Percentiles rank a stretch among this genome's conserved stretches.
phyloP scores from a whole-genome alignment of 257 asterid genomes.

The Solanum ossicruentum region DNA sequence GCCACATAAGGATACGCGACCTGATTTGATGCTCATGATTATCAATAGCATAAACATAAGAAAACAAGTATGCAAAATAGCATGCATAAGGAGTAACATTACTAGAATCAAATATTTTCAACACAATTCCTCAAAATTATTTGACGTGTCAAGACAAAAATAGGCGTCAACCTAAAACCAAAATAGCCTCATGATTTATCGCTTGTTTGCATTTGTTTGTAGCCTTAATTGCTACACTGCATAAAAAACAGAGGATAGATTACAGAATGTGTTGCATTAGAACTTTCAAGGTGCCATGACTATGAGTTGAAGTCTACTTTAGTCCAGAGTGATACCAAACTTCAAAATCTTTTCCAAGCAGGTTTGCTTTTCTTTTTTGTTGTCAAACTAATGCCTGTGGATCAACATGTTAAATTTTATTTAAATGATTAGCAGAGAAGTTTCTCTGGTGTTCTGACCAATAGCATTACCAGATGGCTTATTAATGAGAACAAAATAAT shows the following conservation, averaged over 20 bases:
- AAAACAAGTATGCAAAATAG: background rate
- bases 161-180: background rate
- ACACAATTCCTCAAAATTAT: background rate
- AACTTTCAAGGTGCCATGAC: background rate
- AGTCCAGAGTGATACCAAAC: background rate
- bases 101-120: background rate
- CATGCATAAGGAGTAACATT: background rate
- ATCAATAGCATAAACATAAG: background rate
- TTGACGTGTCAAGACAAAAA: background rate
- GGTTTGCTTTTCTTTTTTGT: background rate
- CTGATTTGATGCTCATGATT: conserved; percentile 19
- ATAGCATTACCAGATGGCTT: background rate
- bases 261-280: background rate
- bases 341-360: background rate
- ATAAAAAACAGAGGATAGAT: background rate
- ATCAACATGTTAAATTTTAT: background rate
- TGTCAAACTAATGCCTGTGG: background rate
- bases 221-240: background rate
- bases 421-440: background rate
- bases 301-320: background rate
- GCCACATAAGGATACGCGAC: conserved; percentile 99
- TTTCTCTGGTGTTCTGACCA: background rate
- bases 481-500: background rate
- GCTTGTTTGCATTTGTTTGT: background rate
- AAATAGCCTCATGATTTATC: background rate